Evolutionary conservation across 2,329 filamentous ascomycete species (phyloP), one percentile per base, ranked within the genome.

Genomic region (Paecilomyces niveus): DNA sequence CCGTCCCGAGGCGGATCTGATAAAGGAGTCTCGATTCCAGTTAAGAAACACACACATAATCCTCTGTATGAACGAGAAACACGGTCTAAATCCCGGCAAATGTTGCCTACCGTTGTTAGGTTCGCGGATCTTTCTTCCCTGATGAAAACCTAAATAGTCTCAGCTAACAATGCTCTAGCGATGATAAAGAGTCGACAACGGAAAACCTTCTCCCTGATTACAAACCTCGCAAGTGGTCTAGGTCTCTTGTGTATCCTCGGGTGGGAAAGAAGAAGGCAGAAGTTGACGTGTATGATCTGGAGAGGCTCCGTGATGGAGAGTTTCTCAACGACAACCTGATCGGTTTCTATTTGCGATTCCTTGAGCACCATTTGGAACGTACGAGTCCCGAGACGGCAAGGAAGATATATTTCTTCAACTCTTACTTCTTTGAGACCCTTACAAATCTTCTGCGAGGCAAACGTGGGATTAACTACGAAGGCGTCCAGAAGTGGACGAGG

Each of bases 251-350:
- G 1, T 80, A 79, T 61, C 78, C 78, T 1, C 71, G 68, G 45
- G 65, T 64, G n/a, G 78, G 78, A 8, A 79, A 77, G 64, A 78
- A 75, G 60, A 78, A 74, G 59, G 76, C 75, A 9, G 76, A 76
- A 58, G 77, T 80, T 5, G 72, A 72, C 49, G 71, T 70, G 21
- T 68, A 73, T 26, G 78, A 80, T 62, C 68, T 97, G 33, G 76
- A 81, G 21, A 83, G 90, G 50, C 81, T 99, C 2, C 87, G 96
- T 60, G 89, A 95, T 62, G 89, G 87, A 11, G 84, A 96, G 65
- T 96, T 89, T 59, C 76, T 99, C 51, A 99, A 99, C 69, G 94
- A 99, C 76, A 96, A 91, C 67, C 78, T 99, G 29, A 89, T 99
- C 64, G 86, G 85, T 55, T 97, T 97, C 70, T 96, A 95, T 69